A percentile compares a stretch with the other conserved stretches of the same genome.
These are phyloP conservation scores for Penicillium sp. DNA, from an alignment of 2,329 filamentous ascomycete genomes.

Conservation along the genomic window DNA sequence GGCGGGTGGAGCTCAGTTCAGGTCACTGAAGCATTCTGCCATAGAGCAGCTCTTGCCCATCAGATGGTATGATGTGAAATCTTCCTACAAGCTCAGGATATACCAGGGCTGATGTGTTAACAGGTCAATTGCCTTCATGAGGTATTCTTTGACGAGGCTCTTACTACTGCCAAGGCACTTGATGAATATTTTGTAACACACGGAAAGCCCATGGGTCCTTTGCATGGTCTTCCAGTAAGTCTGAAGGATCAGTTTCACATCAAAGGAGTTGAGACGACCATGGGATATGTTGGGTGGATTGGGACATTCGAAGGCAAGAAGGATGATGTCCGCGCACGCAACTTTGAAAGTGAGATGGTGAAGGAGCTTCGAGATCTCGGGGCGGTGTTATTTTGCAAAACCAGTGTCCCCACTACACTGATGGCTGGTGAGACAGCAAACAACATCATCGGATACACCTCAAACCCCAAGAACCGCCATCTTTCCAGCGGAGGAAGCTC, in stretches of 20 bases:
- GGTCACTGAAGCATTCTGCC: constrained; percentile 57
- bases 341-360: background rate
- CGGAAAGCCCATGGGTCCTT: background rate
- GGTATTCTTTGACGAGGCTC: background rate
- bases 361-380: constrained; percentile 26
- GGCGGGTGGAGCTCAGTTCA: constrained; percentile 52
- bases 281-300: background rate
- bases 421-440: constrained; percentile 35
- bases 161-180: background rate
- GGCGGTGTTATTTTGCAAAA: constrained; percentile 32
- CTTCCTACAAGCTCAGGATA: background rate
- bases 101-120: background rate
- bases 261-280: background rate
- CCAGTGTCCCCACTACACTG: constrained; percentile 30
- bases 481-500: constrained; percentile 25
- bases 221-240: background rate
- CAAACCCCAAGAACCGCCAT: constrained; percentile 23
- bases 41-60: constrained; percentile 57
- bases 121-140: background rate
- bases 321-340: background rate
- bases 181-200: background rate
- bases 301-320: background rate
- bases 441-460: constrained; percentile 33
- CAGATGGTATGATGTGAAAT: constrained; percentile 40
- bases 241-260: background rate